A percentile compares a stretch with the other conserved stretches of the same genome.
These are phyloP conservation scores for Curvularia sp. DNA, from an alignment of 2,329 filamentous ascomycete genomes.

Conservation along the genomic window DNA sequence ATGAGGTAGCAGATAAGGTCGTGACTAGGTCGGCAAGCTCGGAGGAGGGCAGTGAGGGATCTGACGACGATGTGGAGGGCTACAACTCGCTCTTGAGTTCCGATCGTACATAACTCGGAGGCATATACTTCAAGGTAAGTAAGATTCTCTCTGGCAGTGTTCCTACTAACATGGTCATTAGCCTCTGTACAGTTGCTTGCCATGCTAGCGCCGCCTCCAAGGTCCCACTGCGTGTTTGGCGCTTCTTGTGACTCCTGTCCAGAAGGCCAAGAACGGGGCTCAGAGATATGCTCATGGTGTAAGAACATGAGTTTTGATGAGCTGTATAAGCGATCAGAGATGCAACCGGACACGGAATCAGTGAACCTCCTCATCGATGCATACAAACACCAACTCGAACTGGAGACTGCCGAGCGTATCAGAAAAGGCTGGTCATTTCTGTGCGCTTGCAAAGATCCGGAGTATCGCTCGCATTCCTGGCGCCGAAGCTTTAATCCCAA, in stretches of 20 bases:
- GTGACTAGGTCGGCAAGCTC: constrained; percentile 26
- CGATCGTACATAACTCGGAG: not conserved
- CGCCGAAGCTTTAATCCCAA: constrained; percentile 31
- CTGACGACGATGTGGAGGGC: constrained; percentile 36
- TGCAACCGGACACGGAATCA: constrained; percentile 17
- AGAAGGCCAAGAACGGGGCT: constrained; percentile 30
- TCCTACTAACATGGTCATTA: constrained; percentile 5
- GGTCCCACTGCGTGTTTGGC: constrained; percentile 32
- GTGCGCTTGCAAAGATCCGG: constrained; percentile 35
- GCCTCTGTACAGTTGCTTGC: constrained; percentile 7
- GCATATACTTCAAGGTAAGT: constrained; percentile 11
- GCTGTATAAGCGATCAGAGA: constrained; percentile 26
- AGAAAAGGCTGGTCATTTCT: constrained; percentile 31
- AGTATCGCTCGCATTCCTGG: constrained; percentile 29
- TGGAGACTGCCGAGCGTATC: constrained; percentile 28
- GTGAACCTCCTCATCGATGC: constrained; percentile 26
- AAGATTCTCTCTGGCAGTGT: not conserved
- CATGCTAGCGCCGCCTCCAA: constrained; percentile 33
- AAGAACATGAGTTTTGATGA: constrained; percentile 36
- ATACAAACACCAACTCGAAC: constrained; percentile 31
- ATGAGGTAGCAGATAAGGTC: constrained; percentile 37
- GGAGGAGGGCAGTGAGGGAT: constrained; percentile 26
- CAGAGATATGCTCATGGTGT: constrained; percentile 34
- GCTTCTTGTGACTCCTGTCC: constrained; percentile 27
- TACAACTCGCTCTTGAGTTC: constrained; percentile 28